Conservation (phyloP, 2,329 filamentous ascomycete species). For the Fusarium sp. region DNA sequence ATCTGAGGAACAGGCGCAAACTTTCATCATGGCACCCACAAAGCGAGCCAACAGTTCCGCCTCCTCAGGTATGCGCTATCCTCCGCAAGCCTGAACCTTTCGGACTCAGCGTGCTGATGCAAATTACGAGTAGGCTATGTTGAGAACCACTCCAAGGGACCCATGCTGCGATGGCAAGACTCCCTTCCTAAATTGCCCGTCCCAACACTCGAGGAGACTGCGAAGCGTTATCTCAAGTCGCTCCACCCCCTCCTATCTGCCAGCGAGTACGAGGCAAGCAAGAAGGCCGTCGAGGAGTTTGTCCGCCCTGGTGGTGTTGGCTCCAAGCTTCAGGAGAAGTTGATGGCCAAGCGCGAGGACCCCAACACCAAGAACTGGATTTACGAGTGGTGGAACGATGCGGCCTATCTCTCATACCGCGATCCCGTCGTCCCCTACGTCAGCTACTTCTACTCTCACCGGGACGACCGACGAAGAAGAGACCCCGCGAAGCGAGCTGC, state of each 20-base stretch:
- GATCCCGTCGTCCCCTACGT: constrained; percentile 98
- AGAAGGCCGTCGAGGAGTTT: constrained; percentile 89
- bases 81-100: neutral
- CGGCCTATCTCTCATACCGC: constrained; percentile 90
- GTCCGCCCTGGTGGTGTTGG: constrained; percentile 87
- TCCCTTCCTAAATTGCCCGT: constrained; percentile 84
- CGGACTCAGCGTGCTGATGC: constrained; percentile 27
- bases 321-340: constrained; percentile 85
- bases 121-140: constrained; percentile 70
- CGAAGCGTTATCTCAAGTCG: constrained; percentile 81
- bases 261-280: constrained; percentile 76
- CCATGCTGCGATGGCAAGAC: constrained; percentile 86
- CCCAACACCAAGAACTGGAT: constrained; percentile 93
- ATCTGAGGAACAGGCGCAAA: constrained; percentile 30
- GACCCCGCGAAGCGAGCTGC: constrained; percentile 94
- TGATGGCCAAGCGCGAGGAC: constrained; percentile 81
- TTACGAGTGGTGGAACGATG: constrained; percentile 97
- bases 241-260: constrained; percentile 78
- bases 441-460: constrained; percentile 99
- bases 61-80: constrained; percentile 56
- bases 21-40: constrained; percentile 61
- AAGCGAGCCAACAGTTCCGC: constrained; percentile 68
- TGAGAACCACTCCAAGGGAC: constrained; percentile 81
- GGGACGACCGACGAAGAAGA: constrained; percentile 87
- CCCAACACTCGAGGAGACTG: constrained; percentile 84